Evolutionary conservation across 768 basidiomycete species (phyloP), one percentile per base, ranked within the genome.

Genomic region (Podaxis rugospora): DNA sequence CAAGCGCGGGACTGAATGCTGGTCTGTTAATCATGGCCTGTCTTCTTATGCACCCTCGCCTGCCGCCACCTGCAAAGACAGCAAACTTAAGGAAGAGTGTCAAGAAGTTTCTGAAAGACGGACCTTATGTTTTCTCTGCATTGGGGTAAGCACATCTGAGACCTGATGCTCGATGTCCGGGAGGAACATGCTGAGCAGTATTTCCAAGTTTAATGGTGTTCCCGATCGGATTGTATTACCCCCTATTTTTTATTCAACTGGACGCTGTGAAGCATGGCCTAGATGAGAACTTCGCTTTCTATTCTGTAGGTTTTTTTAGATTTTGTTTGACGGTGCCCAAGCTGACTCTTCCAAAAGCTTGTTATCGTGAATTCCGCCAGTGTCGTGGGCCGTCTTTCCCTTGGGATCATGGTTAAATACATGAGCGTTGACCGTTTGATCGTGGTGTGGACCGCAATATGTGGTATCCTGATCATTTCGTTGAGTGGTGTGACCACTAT

Each of bases 241-340:
- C 76, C 0, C 54, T 76, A 11, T 80, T 79, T 66, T 80, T 75
- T 60, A 58, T 79, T 6, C 80, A 80, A 55, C 64, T 79, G 9
- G 72, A 75, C 58, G 67, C 78, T 1, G 57, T 71, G 42, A 51
- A 66, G 35, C 76, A 76, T 51, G 70, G 72, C 1, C 63, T 75
- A 28, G 61, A 67, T 28, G 52, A 66, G 10, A 70, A 65, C 5
- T 73, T 80, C 32, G 70, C 77, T 1, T 79, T 80, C 56, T 79
- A 80, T 54, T 69, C 76, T 23, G 79, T 79, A 51, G 28, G 64
- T 58, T n/a, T 27, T 27, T 9, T 18, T 23, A 23, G 14, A n/a
- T 21, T 50, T 21, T 18, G 14, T 14, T 7, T 4, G 32, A 14
- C 13, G 1, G 13, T 13, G 21, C n/a, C 10, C 14, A 2, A 11